Base-by-base conservation (phyloP, 352 stramenopile genomes). In the Globisporangium viniferum region DNA sequence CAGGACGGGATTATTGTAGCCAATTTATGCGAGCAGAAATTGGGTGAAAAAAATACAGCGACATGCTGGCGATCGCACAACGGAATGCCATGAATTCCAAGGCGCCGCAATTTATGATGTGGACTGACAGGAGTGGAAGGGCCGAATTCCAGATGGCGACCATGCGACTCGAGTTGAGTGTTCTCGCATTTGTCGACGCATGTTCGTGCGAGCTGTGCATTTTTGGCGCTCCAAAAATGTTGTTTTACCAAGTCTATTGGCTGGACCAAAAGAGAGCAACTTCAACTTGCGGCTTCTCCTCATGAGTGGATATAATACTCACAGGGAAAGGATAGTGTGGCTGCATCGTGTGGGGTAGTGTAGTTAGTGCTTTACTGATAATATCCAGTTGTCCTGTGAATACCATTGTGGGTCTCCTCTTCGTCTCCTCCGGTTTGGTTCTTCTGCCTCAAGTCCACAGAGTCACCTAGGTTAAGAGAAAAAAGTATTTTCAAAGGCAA, bases 61-160 rank as follows among this genome's bases (percentile, higher is more conserved):
- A 58, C 53, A 58, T 57, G 27, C 31, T 58, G 24, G 53, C 44
- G 44, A 51, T 51, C 15, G 44, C 44, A 58, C 53, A 58, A 58
- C 49, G 22, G 2, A 33, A 39, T 35, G 31, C 2, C 36, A 18
- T 6, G 39, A 18, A 46, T 20, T 46, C 39, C 0, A 46, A 18
- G 39, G 39, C 39, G 39, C 12, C 4, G 2, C 5, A 9, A 31
- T 9, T 3, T 57, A n/a, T 57, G n/a, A 6, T 57, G n/a, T 20
- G 53, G 10, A 33, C 53, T 36, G 53, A 36, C 44, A 51, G 44
- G 18, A 51, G 18, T 51, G 44, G 44, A 51, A 51, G 44, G 18
- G 44, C 44, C 44, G 44, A 51, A 2, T 9, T 22, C 18, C 44
- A 51, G 18, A 51, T 51, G 44, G 44, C 44, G 44, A 49, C 15